Percentiles rank a stretch among this genome's conserved stretches.
Conservation (phyloP, 768 basidiomycete genomes). For the Boletus barrowsii region DNA sequence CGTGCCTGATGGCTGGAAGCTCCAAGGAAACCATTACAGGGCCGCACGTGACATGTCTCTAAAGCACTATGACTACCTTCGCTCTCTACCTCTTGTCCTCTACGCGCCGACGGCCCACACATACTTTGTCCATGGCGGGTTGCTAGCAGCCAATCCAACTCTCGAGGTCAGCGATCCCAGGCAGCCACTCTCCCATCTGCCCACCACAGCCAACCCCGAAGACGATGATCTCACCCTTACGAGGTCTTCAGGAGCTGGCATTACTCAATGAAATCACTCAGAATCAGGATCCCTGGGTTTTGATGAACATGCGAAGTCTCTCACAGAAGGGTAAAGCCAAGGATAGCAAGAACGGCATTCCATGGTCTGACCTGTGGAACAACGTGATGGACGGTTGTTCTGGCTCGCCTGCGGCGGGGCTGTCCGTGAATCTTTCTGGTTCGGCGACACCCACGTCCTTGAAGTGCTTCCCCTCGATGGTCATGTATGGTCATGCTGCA, state of each 20-base stretch:
- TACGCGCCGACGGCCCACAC: conserved; percentile 74
- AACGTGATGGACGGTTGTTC: conserved; percentile 55
- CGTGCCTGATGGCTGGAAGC: conserved; percentile 67
- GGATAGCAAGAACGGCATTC: conserved; percentile 44
- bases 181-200: conserved; percentile 72
- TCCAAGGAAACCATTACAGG: conserved; percentile 74
- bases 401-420: conserved; percentile 38
- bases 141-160: conserved; percentile 69
- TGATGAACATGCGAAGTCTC: conserved; percentile 42
- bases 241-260: conserved; percentile 62
- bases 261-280: conserved; percentile 69
- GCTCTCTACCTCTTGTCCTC: conserved; percentile 68
- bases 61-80: conserved; percentile 67
- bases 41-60: conserved; percentile 65
- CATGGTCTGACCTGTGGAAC: conserved; percentile 80
- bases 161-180: conserved; percentile 44
- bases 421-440: neutral
- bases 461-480: conserved; percentile 70
- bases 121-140: conserved; percentile 80
- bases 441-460: conserved; percentile 16
- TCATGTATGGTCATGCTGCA: conserved; percentile 87
- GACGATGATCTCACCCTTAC: conserved; percentile 32
- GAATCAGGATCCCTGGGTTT: conserved; percentile 73
- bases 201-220: conserved; percentile 32
- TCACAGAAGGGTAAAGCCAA: conserved; percentile 37